phyloP scores from a whole-genome alignment of 805 yeast genomes.

The Candida sphagnicola region DNA sequence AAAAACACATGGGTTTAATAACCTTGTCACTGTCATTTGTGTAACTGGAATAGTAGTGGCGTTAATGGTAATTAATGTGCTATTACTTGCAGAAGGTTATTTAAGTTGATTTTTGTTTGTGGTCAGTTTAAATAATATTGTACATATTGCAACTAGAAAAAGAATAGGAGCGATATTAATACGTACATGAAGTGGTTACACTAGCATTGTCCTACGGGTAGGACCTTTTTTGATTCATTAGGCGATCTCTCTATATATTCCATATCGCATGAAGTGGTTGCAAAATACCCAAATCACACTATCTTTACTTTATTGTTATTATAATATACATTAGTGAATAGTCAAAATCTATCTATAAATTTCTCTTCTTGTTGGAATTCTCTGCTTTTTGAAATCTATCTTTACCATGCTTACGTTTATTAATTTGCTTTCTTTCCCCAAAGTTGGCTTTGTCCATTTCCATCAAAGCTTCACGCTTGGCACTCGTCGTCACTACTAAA shows the following conservation, averaged over 20 bases:
- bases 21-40: constrained; percentile 25
- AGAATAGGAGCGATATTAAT: too few relatives aligned
- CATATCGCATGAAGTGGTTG: too few relatives aligned
- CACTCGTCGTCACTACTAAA: constrained; percentile 65
- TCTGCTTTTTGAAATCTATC: constrained; percentile 8
- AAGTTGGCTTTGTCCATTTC: constrained; percentile 91
- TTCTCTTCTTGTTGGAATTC: background rate
- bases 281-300: too few relatives aligned
- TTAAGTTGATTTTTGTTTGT: constrained; percentile 1
- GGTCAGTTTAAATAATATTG: too few relatives aligned
- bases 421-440: constrained; percentile 64
- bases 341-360: background rate
- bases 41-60: constrained; percentile 31
- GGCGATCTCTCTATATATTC: too few relatives aligned
- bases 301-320: too few relatives aligned
- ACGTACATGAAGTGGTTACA: too few relatives aligned
- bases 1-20: constrained; percentile 30
- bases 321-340: background rate
- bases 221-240: too few relatives aligned
- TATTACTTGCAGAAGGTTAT: constrained; percentile 20
- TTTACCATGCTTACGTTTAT: constrained; percentile 37
- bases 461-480: constrained; percentile 86
- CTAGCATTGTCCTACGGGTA: too few relatives aligned
- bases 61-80: constrained; percentile 31
- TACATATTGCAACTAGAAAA: too few relatives aligned